Evolutionary conservation across 441 rosid species (phyloP).

Genomic region (Bruguiera hainesii): DNA sequence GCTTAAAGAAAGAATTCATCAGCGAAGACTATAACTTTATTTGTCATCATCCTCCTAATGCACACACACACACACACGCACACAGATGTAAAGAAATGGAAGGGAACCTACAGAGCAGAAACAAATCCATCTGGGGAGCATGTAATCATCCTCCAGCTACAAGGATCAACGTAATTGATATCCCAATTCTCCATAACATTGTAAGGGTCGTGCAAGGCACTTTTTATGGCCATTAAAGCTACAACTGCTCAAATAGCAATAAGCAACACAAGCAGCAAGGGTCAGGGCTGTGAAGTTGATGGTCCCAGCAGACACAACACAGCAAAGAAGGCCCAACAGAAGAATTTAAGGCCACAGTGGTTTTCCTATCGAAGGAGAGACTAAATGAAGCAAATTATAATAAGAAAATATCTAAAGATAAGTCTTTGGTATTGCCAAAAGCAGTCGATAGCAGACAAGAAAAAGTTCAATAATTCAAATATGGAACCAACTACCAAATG

Average conservation of each 20-base stretch:
- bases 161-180: slow-evolving; percentile 88
- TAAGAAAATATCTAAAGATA: too few relatives aligned
- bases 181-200: slow-evolving; percentile 91
- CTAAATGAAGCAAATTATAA: neutral
- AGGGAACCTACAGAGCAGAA: slow-evolving; percentile 62
- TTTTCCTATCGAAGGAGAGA: neutral
- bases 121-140: slow-evolving; percentile 78
- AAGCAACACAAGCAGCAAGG: slow-evolving; percentile 12
- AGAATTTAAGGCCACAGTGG: slow-evolving; percentile 16
- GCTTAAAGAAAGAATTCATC: slow-evolving; percentile 24
- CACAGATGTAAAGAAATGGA: neutral
- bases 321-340: slow-evolving; percentile 7
- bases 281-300: neutral
- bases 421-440: neutral
- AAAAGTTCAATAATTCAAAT: slow-evolving; percentile 3
- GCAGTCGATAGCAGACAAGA: slow-evolving; percentile 6
- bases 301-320: neutral
- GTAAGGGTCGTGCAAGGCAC: slow-evolving; percentile 72
- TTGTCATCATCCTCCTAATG: too few relatives aligned
- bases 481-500: neutral
- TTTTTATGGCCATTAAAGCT: slow-evolving; percentile 80
- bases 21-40: neutral
- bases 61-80: too few relatives aligned
- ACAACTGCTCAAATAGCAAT: slow-evolving; percentile 57
- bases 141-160: slow-evolving; percentile 96